These are phyloP conservation scores for Centaurea solstitialis DNA, from an alignment of 129 eudicot genomes.

Conservation along the genomic window DNA sequence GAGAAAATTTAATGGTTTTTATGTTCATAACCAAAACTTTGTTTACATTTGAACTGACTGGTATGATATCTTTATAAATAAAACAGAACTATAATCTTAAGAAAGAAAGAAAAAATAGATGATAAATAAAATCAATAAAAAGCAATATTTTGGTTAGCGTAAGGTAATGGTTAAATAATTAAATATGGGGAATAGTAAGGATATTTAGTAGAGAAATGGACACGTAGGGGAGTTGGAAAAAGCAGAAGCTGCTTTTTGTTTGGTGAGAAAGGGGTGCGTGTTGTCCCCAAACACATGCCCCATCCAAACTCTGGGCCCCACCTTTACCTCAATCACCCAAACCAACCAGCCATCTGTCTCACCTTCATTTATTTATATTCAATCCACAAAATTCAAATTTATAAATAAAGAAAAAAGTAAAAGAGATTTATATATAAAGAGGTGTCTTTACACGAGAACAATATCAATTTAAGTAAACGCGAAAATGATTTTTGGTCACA, in stretches of 20 bases:
- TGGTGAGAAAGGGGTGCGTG: constrained; percentile 28
- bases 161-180: background rate
- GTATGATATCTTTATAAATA: too few species aligned
- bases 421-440: too few species aligned
- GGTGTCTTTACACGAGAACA: too few species aligned
- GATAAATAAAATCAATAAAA: background rate
- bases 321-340: background rate
- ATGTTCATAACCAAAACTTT: too few species aligned
- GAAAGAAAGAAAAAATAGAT: too few species aligned
- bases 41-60: too few species aligned
- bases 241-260: constrained; percentile 2
- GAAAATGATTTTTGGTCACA: too few species aligned
- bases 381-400: background rate
- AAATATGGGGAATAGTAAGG: background rate
- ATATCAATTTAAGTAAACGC: too few species aligned
- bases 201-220: background rate
- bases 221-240: constrained; percentile 23
- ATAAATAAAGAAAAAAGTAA: too few species aligned
- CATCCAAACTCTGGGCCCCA: constrained; percentile 22
- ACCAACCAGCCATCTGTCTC: constrained; percentile 36
- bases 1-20: too few species aligned
- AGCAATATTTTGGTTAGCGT: background rate
- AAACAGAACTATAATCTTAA: too few species aligned
- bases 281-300: constrained; percentile 4
- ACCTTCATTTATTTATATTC: constrained; percentile 26